Conservation (phyloP, 179 eudicot species). For the Kewa caespitosa region DNA sequence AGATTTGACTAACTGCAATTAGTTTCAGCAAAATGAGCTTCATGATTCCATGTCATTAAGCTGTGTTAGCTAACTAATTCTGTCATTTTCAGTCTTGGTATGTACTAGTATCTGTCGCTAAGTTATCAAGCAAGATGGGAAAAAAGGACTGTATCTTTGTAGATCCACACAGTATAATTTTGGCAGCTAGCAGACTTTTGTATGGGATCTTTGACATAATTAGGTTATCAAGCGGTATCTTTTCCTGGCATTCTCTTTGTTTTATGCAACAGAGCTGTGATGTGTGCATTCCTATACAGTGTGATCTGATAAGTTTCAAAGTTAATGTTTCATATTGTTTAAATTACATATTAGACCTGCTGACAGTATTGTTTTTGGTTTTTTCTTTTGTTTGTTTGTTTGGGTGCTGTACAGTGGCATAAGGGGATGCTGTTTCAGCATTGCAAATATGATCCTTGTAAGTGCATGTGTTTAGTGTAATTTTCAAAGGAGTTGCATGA, state of each 20-base stretch:
- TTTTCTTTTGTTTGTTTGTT: conserved; percentile 31
- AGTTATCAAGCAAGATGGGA: neutral
- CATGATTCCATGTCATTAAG: neutral
- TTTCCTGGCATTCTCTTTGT: neutral
- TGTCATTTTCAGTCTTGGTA: neutral
- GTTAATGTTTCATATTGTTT: neutral
- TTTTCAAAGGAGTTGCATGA: neutral
- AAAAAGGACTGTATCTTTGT: neutral
- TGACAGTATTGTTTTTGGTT: conserved; percentile 37
- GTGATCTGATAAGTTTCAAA: neutral
- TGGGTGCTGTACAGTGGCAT: conserved; percentile 80
- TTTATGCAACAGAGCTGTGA: neutral
- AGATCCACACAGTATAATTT: neutral
- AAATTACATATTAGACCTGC: conserved; percentile 7
- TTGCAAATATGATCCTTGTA: conserved; percentile 98
- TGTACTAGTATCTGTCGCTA: neutral
- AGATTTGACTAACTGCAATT: neutral
- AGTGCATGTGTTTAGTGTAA: conserved; percentile 33
- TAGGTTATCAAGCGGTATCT: neutral
- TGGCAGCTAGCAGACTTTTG: neutral
- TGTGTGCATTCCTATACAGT: neutral
- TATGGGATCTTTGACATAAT: neutral
- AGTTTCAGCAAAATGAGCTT: neutral
- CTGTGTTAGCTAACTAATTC: neutral
- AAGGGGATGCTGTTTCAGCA: conserved; percentile 83